phyloP scores from a whole-genome alignment of 2,329 filamentous ascomycete genomes.

The Simplicillium aogashimaense region DNA sequence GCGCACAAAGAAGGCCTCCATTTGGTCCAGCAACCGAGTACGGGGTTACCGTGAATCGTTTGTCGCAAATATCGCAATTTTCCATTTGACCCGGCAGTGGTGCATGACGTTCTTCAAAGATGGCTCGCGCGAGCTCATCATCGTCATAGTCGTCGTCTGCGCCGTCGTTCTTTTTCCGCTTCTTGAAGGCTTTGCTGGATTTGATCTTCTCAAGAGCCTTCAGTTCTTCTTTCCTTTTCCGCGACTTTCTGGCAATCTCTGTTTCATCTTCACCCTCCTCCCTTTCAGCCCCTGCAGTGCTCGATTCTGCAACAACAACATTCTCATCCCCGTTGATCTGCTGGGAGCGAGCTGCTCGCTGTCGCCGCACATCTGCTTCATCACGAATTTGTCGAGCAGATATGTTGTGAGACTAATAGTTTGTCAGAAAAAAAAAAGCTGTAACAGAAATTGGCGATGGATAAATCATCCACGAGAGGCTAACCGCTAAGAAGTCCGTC shows the following conservation, averaged over 20 bases:
- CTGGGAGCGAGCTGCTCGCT: conserved; percentile 19
- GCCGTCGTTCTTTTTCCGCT: conserved; percentile 30
- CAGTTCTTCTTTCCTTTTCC: conserved; percentile 36
- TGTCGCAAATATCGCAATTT: conserved; percentile 76
- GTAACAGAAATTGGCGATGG: not conserved
- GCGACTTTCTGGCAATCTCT: conserved; percentile 14
- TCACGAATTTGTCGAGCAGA: conserved; percentile 46
- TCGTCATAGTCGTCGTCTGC: conserved; percentile 38
- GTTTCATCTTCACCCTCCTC: not conserved
- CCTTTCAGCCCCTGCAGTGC: conserved; percentile 15
- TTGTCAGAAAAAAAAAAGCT: conserved; percentile 10
- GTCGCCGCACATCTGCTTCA: conserved; percentile 37
- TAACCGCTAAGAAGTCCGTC: conserved; percentile 42
- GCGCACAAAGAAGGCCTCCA: conserved; percentile 77
- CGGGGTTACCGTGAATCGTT: conserved; percentile 85
- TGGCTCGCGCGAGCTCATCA: conserved; percentile 37
- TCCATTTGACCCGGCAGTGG: conserved; percentile 77
- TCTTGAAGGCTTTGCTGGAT: conserved; percentile 47
- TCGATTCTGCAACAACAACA: conserved; percentile 13
- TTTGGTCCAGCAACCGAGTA: conserved; percentile 75
- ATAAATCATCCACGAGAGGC: conserved; percentile 8
- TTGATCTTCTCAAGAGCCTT: conserved; percentile 53
- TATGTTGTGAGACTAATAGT: conserved; percentile 57
- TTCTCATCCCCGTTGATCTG: conserved; percentile 10
- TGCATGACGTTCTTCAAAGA: conserved; percentile 34